These are phyloP conservation scores for Syzygium oleosum DNA, from an alignment of 345 rosid genomes.

Conservation along the genomic window DNA sequence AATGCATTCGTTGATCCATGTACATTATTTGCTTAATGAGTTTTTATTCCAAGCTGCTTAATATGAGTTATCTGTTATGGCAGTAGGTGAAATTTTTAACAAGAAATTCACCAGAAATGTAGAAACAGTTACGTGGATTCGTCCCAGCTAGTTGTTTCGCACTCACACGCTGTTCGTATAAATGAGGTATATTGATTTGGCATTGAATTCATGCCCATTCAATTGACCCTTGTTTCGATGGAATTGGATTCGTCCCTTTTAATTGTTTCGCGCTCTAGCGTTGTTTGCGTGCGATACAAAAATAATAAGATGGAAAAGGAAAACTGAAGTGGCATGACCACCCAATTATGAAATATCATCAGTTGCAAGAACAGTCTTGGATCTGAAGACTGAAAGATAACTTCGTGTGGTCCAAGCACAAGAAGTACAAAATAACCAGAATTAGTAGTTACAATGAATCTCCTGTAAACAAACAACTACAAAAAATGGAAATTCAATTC, in stretches of 20 bases:
- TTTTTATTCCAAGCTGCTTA: background rate
- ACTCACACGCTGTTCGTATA: background rate
- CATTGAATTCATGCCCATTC: background rate
- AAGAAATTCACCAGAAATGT: background rate
- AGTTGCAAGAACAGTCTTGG: background rate
- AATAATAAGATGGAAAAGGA: background rate
- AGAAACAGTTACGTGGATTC: background rate
- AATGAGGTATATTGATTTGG: background rate
- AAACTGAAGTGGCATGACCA: background rate
- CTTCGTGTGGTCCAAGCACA: background rate
- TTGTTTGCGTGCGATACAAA: background rate
- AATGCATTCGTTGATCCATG: background rate
- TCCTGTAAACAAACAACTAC: background rate
- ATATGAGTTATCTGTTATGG: background rate
- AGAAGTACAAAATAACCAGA: background rate
- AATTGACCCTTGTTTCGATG: background rate
- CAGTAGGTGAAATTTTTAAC: background rate
- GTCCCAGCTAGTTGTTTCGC: background rate
- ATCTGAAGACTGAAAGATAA: background rate
- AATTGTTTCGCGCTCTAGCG: background rate
- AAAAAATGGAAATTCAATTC: background rate
- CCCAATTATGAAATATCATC: background rate
- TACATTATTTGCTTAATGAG: background rate
- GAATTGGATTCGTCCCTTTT: background rate
- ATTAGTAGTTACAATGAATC: background rate